These are phyloP conservation scores for Paraurostyla sp. DNA, from an alignment of 73 alveolate species.

Conservation along the genomic window DNA sequence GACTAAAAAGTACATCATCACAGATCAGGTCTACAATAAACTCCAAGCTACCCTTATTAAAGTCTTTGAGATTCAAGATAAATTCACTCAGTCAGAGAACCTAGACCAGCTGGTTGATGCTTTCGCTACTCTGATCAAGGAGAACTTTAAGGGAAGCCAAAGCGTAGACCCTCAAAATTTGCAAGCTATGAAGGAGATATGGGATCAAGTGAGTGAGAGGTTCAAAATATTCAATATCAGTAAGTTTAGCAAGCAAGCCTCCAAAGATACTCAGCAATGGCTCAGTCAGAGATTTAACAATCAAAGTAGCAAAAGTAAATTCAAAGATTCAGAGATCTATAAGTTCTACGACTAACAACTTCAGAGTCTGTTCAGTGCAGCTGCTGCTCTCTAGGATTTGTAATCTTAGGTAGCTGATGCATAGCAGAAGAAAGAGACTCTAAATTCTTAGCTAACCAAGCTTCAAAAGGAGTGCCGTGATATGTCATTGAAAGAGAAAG, in stretches of 20 bases:
- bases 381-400: not conserved
- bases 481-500: not conserved
- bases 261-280: conserved; percentile 18
- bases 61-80: not conserved
- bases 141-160: not conserved
- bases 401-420: not conserved
- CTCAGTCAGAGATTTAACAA: not conserved
- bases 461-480: conserved; percentile 53
- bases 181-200: conserved; percentile 21
- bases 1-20: not conserved
- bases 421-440: not conserved
- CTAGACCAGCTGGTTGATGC: not conserved
- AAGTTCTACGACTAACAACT: not conserved
- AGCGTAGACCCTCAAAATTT: not conserved
- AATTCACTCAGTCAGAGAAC: not conserved
- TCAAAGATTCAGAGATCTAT: conserved; percentile 16
- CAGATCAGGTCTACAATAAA: not conserved
- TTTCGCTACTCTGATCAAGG: not conserved
- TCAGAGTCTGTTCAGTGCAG: too few species aligned
- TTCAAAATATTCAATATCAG: not conserved
- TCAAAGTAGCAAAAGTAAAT: not conserved
- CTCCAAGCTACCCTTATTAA: not conserved
- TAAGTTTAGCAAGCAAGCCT: not conserved
- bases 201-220: conserved; percentile 25
- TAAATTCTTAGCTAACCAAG: conserved; percentile 22